Conservation (phyloP, 208 protist genomes). For the Leishmania mexicana region DNA sequence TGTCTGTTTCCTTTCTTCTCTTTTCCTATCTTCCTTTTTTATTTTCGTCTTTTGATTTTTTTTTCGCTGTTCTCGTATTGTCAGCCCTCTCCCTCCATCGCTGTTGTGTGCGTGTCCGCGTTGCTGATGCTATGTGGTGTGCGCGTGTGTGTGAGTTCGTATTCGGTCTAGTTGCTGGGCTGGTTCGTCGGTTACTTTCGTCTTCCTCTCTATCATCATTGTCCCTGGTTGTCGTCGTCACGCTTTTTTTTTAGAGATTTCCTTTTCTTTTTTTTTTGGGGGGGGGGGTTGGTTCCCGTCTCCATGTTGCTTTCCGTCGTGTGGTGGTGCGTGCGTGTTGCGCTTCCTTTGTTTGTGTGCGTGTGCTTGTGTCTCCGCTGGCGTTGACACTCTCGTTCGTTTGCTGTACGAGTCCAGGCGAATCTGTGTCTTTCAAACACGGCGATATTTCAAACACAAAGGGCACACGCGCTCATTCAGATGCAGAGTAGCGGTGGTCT, state of each 20-base stretch:
- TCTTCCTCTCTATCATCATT: slow-evolving; percentile 2
- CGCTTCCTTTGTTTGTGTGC: background rate
- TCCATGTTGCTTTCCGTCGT: background rate
- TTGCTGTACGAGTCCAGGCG: background rate
- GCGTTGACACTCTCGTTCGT: background rate
- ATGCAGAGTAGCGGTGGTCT: background rate
- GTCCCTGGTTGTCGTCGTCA: background rate
- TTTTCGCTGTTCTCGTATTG: background rate
- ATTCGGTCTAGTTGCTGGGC: background rate
- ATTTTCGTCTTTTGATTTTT: background rate
- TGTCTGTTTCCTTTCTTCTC: slow-evolving; percentile 9
- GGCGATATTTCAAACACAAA: background rate
- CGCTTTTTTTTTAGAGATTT: background rate
- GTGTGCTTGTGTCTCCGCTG: background rate
- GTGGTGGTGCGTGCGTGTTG: background rate
- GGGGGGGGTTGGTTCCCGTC: background rate
- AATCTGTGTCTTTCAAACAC: background rate
- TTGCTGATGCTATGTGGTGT: background rate
- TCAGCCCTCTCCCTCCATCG: background rate
- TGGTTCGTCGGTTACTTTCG: background rate
- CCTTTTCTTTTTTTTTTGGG: background rate
- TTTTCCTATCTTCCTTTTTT: background rate
- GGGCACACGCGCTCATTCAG: background rate
- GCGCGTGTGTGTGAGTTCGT: background rate
- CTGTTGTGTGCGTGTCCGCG: background rate